These are phyloP conservation scores for Dendrothele bispora DNA, from an alignment of 768 basidiomycete species.

Conservation along the genomic window DNA sequence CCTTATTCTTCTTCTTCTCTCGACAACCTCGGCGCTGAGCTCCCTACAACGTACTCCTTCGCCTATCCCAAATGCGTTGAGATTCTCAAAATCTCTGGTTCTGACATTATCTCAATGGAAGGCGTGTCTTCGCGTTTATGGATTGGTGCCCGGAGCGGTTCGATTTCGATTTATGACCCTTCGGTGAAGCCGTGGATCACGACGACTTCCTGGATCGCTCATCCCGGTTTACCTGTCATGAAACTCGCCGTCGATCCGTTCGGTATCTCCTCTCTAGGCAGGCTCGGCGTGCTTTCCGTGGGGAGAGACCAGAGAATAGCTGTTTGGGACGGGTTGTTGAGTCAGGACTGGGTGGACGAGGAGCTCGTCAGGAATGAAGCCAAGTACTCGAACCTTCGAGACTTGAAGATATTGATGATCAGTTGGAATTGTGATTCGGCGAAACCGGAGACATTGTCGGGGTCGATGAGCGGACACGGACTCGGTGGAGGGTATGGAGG, in stretches of 20 bases:
- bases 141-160: slow-evolving; percentile 84
- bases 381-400: slow-evolving; percentile 77
- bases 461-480: not conserved
- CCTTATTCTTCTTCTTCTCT: not conserved
- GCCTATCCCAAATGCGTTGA: slow-evolving; percentile 60
- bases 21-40: not conserved
- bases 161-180: slow-evolving; percentile 81
- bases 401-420: slow-evolving; percentile 74
- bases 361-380: slow-evolving; percentile 26
- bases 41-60: no score
- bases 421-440: slow-evolving; percentile 95
- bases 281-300: slow-evolving; percentile 71
- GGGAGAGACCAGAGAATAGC: slow-evolving; percentile 72
- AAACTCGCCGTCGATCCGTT: slow-evolving; percentile 69
- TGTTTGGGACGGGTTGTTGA: slow-evolving; percentile 90
- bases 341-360: slow-evolving; percentile 66
- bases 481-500: no score
- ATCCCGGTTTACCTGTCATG: slow-evolving; percentile 63
- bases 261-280: slow-evolving; percentile 54
- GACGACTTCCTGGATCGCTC: slow-evolving; percentile 87
- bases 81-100: slow-evolving; percentile 76
- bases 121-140: slow-evolving; percentile 85
- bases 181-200: slow-evolving; percentile 75
- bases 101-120: slow-evolving; percentile 80
- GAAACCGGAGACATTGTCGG: slow-evolving; percentile 69